A percentile compares a stretch with the other conserved stretches of the same genome.
These are phyloP conservation scores for Euryodendron excelsum DNA, from an alignment of 148 eudicot genomes.

Conservation along the genomic window DNA sequence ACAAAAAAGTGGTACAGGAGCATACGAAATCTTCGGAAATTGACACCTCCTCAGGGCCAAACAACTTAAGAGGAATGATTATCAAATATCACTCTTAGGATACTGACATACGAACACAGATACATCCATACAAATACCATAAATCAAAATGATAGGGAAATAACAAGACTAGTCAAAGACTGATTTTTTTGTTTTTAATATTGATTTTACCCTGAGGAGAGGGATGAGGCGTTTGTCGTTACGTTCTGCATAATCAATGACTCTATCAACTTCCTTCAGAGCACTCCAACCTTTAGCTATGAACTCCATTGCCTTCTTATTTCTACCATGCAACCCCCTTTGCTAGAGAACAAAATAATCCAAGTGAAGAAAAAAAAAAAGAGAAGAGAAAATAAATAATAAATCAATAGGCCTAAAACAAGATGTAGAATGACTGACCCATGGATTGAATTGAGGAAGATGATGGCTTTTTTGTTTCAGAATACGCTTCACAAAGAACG, in stretches of 20 bases:
- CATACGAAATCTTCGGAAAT: neutral
- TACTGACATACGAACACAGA: neutral
- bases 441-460: slow-evolving; percentile 27
- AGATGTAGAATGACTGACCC: slow-evolving; percentile 30
- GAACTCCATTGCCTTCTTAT: slow-evolving; percentile 82
- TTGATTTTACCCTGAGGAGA: slow-evolving; percentile 60
- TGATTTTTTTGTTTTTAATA: neutral
- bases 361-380: slow-evolving; percentile 1
- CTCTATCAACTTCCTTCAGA: slow-evolving; percentile 88
- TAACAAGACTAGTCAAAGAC: neutral
- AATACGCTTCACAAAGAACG: slow-evolving; percentile 29
- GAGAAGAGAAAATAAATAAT: neutral
- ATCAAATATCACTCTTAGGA: neutral
- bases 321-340: slow-evolving; percentile 87
- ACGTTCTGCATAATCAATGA: slow-evolving; percentile 75
- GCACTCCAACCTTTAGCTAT: slow-evolving; percentile 95
- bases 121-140: neutral
- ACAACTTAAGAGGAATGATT: neutral
- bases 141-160: neutral
- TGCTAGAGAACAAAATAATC: slow-evolving; percentile 20
- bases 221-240: slow-evolving; percentile 85
- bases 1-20: neutral
- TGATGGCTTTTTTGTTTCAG: slow-evolving; percentile 20
- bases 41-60: neutral
- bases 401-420: neutral